These are phyloP conservation scores for Quercus lobata DNA, from an alignment of 331 rosid species.

Conservation along the genomic window DNA sequence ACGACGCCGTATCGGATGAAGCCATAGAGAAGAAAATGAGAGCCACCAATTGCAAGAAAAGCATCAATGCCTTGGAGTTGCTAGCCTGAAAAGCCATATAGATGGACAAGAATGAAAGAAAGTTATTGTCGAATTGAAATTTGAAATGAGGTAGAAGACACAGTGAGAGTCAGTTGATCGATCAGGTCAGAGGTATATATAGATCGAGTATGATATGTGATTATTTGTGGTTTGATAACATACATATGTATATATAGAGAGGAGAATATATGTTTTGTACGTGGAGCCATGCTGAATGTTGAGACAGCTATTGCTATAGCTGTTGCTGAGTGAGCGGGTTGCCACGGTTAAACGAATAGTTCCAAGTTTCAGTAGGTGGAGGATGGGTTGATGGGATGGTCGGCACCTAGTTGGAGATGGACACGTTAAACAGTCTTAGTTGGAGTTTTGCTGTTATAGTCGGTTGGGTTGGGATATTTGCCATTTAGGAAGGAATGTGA, in stretches of 20 bases:
- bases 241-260: neutral
- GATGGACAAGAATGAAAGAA: too few relatives aligned
- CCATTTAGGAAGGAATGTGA: neutral
- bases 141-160: too few relatives aligned
- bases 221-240: neutral
- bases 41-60: neutral
- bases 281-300: too few relatives aligned
- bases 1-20: neutral
- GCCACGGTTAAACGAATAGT: neutral
- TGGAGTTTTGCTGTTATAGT: neutral
- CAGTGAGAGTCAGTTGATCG: too few relatives aligned
- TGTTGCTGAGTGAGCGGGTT: neutral
- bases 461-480: neutral
- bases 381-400: neutral
- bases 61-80: conserved; percentile 9
- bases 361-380: neutral
- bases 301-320: too few relatives aligned
- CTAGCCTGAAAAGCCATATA: conserved; percentile 2
- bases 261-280: neutral
- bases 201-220: too few relatives aligned
- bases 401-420: neutral
- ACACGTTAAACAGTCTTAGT: neutral
- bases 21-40: neutral
- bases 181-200: too few relatives aligned
- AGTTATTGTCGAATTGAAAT: too few relatives aligned